phyloP scores from a whole-genome alignment of 768 basidiomycete genomes.

The Boletus vermiculosoides region DNA sequence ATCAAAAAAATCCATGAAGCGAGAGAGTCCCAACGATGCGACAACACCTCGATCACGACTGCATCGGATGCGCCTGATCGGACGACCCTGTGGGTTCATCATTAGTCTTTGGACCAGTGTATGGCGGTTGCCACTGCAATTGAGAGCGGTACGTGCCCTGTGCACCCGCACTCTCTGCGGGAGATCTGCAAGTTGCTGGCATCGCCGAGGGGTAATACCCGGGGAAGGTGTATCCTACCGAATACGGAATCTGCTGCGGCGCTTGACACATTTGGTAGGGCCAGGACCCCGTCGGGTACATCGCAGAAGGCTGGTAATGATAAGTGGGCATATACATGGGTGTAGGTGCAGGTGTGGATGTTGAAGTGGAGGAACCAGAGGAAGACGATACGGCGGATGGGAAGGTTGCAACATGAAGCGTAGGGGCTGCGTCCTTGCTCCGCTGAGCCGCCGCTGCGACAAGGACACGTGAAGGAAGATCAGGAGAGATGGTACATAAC shows the following conservation, averaged over 20 bases:
- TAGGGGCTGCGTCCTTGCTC: conserved; percentile 11
- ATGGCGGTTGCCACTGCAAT: conserved; percentile 38
- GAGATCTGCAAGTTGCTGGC: conserved; percentile 11
- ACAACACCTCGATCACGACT: conserved; percentile 8
- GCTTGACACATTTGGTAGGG: conserved; percentile 31
- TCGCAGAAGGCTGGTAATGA: conserved; percentile 19
- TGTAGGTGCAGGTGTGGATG: conserved; percentile 17
- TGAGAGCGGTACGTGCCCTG: conserved; percentile 27
- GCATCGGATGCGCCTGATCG: conserved; percentile 11
- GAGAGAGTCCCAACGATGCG: background rate
- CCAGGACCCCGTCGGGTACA: conserved; percentile 32
- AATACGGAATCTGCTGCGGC: conserved; percentile 20
- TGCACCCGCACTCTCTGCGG: conserved; percentile 16
- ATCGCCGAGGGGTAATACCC: conserved; percentile 25
- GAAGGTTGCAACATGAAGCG: conserved; percentile 25
- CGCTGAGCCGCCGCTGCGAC: conserved; percentile 19
- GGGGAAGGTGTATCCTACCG: conserved; percentile 19
- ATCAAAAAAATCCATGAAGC: conserved; percentile 6
- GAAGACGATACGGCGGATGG: conserved; percentile 19
- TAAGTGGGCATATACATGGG: conserved; percentile 23
- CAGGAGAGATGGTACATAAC: conserved; percentile 3
- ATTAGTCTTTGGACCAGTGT: conserved; percentile 38
- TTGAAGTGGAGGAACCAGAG: conserved; percentile 22
- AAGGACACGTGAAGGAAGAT: conserved; percentile 7
- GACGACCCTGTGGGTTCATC: conserved; percentile 32